These are phyloP conservation scores for Eucalyptus pauciflora DNA, from an alignment of 345 rosid species.

Conservation along the genomic window DNA sequence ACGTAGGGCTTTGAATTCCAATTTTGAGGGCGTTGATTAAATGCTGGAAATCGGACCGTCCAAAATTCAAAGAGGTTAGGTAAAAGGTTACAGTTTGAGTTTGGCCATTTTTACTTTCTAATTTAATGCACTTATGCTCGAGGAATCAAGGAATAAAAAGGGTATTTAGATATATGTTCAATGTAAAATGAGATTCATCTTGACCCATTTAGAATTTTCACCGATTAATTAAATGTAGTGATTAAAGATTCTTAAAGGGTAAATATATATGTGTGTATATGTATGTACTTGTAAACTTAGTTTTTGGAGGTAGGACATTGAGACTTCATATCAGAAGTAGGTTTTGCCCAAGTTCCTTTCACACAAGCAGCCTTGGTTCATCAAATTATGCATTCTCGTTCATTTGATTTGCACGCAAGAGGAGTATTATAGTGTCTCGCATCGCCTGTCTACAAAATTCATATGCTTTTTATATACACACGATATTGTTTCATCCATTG, in stretches of 20 bases:
- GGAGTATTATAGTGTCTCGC: neutral
- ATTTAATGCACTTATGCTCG: neutral
- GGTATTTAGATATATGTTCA: neutral
- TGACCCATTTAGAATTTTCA: neutral
- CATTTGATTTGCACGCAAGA: neutral
- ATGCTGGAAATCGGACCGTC: neutral
- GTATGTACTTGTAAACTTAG: neutral
- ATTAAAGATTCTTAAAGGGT: neutral
- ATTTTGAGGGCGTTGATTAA: neutral
- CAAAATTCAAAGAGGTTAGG: neutral
- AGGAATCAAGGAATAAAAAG: neutral
- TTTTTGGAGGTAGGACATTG: neutral
- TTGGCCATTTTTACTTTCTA: neutral
- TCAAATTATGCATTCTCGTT: neutral
- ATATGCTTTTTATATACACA: neutral
- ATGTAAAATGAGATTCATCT: neutral
- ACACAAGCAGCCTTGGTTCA: neutral
- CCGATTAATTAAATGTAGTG: neutral
- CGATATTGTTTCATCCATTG: neutral
- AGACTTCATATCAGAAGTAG: neutral
- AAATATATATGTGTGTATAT: too few species aligned
- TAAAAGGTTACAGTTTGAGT: neutral
- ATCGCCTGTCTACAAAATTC: rapidly evolving
- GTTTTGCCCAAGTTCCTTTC: neutral
- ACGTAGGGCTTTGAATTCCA: neutral